Evolutionary conservation across 306 rosid species (phyloP).

Genomic region (Cucumis melo): DNA sequence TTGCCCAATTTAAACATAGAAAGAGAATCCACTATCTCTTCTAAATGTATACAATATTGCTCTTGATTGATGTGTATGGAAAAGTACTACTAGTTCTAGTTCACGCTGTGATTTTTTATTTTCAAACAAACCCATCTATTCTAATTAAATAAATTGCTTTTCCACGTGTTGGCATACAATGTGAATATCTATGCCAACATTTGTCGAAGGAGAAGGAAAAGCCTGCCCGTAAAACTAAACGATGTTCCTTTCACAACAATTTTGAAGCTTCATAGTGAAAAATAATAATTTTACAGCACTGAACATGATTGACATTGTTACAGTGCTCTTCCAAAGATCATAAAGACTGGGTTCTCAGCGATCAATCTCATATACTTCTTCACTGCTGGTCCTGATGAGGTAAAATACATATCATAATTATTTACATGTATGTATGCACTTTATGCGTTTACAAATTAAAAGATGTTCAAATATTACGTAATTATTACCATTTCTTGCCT

Average conservation of each 20-base stretch:
- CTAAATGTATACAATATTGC: background rate
- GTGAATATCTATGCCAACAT: background rate
- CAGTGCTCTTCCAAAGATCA: conserved; percentile 92
- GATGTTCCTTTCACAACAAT: background rate
- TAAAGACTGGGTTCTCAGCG: conserved; percentile 90
- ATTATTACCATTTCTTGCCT: background rate
- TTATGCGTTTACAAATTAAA: background rate
- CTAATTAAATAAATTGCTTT: background rate
- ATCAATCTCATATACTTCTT: conserved; percentile 98
- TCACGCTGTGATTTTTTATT: background rate
- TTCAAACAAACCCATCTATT: background rate
- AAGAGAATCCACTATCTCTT: too few relatives aligned
- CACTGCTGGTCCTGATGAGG: conserved; percentile 99
- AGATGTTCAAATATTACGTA: background rate
- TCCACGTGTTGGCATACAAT: background rate
- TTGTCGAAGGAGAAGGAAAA: background rate
- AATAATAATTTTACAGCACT: conserved; percentile 5
- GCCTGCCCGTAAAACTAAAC: background rate
- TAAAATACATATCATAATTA: conserved; percentile 13
- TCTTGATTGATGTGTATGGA: background rate
- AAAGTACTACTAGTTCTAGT: background rate
- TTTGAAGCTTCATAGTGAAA: background rate
- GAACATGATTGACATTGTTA: conserved; percentile 13
- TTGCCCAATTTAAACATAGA: too few relatives aligned
- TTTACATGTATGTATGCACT: background rate